Evolutionary conservation across 164 flowering plant species (phyloP).

Genomic region (Dillenia turbinata): DNA sequence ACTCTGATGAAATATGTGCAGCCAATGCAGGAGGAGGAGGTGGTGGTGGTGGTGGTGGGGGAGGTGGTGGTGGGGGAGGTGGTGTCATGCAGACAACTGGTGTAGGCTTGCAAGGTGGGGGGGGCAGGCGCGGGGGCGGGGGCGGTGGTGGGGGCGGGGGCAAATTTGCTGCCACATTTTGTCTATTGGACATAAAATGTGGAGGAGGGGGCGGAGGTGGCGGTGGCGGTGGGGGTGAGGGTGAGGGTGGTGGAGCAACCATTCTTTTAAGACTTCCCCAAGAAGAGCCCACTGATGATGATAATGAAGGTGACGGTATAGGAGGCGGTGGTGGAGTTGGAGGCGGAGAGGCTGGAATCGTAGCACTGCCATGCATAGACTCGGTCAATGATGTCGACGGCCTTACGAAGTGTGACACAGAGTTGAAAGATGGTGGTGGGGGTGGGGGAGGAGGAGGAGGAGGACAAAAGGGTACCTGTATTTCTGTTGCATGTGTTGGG

Average conservation of each 20-base stretch:
- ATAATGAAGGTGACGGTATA: conserved; percentile 6
- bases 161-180: conserved; percentile 9
- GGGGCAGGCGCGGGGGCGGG: too few species aligned
- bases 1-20: too few species aligned
- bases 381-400: too few species aligned
- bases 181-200: conserved; percentile 10
- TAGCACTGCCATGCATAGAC: too few species aligned
- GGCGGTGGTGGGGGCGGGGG: conserved; percentile 38
- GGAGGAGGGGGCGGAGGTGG: conserved; percentile 25
- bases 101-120: conserved; percentile 7
- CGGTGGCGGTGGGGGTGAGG: conserved; percentile 24
- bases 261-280: neutral
- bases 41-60: conserved; percentile 7
- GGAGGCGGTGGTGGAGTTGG: conserved; percentile 20
- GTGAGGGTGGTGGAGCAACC: conserved; percentile 2
- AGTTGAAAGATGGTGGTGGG: neutral
- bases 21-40: too few species aligned
- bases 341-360: neutral
- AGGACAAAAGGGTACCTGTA: too few species aligned
- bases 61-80: conserved; percentile 37
- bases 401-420: neutral
- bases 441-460: neutral
- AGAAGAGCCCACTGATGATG: conserved; percentile 18
- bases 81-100: conserved; percentile 17
- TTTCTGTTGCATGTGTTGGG: too few species aligned